A percentile compares a stretch with the other conserved stretches of the same genome.
These are phyloP conservation scores for Tieghemostelium lacteum DNA, from an alignment of 78 protist genomes.

Conservation along the genomic window DNA sequence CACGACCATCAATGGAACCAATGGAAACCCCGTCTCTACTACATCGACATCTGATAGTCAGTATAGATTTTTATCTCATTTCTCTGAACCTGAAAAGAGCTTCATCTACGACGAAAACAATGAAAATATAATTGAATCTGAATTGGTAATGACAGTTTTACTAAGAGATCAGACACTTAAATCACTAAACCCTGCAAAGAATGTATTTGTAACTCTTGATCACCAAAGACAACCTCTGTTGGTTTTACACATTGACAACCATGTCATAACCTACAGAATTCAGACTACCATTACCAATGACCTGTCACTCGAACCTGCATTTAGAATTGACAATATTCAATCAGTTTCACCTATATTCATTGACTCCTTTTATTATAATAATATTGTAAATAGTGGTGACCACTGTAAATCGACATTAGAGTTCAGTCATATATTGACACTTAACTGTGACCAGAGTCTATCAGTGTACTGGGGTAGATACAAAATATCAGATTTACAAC, in stretches of 20 bases:
- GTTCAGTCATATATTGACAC: constrained; percentile 1
- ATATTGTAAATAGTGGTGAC: not conserved
- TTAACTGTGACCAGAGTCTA: not conserved
- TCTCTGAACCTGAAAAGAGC: constrained; percentile 26
- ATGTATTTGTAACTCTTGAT: constrained; percentile 31
- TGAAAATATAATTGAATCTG: constrained; percentile 29
- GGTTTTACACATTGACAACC: constrained; percentile 1
- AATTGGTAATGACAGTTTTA: not conserved
- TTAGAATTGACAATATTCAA: not conserved
- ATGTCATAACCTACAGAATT: not conserved
- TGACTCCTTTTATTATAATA: constrained; percentile 31
- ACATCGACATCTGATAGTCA: not conserved
- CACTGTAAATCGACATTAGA: not conserved
- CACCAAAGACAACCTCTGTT: not conserved
- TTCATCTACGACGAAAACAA: not conserved
- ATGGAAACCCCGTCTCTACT: not conserved
- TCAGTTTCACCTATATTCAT: constrained; percentile 16
- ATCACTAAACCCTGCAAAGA: not conserved
- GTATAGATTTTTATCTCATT: constrained; percentile 11
- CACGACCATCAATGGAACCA: not conserved
- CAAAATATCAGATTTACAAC: constrained; percentile 8
- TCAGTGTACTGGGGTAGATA: constrained; percentile 25
- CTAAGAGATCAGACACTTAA: not conserved
- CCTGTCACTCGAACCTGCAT: not conserved
- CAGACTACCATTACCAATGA: not conserved